Base-by-base conservation (phyloP, 805 yeast genomes). In the Debaryomyces castellii region DNA sequence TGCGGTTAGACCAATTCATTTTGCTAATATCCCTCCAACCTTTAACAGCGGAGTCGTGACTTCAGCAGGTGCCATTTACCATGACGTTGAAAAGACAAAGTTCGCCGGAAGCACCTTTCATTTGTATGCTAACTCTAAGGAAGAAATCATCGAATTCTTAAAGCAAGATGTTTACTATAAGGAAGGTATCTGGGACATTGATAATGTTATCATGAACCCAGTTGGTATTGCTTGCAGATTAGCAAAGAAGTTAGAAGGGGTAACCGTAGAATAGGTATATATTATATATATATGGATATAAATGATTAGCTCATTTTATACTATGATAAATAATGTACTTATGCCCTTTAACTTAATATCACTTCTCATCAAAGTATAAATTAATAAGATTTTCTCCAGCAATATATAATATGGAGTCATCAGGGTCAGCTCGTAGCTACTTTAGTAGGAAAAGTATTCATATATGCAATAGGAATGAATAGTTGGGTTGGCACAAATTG, bases 181-280 rank as follows among this genome's bases (percentile, higher is more conserved):
- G 53, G 71, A 73, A 28, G 91, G 89, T 1, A 76, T 88, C 48
- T 88, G 95, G 96, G 95, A 88, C 60, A 59, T 86, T 49, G 80
- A 80, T 32, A 76, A 73, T 44, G 83, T 78, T 16, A 57, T 82
- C 51, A 78, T 85, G 33, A 75, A 78, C 57, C 89, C 89, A 39
- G 53, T 63, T 27, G 71, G 70, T 1, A 47, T 71, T 39, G 74
- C 74, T 4, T 47, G 52, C 34, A 58, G 77, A 42, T 40, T 61
- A 21, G 73, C 68, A n/a, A 63, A 65, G 59, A 52, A 54, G 35
- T 50, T 69, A 59, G 64, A 65, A 6, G 73, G 73, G 3, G 61
- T 58, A 20, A 53, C 51, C 32, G 40, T 37, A 9, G 40, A 23
- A 35, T 20, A 30, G 17, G 16, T 30, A 5, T 14, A 30, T 30